These are phyloP conservation scores for Leucosporidium creatinivorum DNA, from an alignment of 768 basidiomycete genomes.

Conservation along the genomic window DNA sequence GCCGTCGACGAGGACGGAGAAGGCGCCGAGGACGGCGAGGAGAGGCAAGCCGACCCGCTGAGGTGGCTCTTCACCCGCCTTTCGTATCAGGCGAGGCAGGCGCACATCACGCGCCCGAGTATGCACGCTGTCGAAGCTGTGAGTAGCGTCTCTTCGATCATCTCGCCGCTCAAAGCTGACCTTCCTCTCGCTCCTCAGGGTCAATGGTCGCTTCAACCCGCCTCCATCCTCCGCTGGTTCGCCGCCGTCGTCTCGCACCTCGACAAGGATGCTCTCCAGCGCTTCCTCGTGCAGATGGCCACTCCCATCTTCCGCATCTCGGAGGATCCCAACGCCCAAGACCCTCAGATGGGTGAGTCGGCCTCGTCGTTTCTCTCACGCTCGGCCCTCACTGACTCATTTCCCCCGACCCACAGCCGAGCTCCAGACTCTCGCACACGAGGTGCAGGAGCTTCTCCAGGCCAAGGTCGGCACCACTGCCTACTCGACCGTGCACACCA, in stretches of 20 bases:
- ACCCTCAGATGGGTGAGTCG: conserved; percentile 64
- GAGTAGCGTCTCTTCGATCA: neutral
- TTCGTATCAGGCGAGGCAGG: conserved; percentile 54
- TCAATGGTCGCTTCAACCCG: conserved; percentile 75
- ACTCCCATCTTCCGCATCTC: conserved; percentile 77
- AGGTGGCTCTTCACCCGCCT: conserved; percentile 92
- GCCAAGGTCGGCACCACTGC: conserved; percentile 76
- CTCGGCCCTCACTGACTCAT: neutral
- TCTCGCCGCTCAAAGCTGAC: neutral
- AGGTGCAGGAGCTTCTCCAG: conserved; percentile 82
- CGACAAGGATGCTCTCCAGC: conserved; percentile 53
- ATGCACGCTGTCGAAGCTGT: conserved; percentile 29
- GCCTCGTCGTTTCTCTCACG: neutral
- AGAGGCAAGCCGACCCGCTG: conserved; percentile 50
- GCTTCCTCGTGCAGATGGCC: conserved; percentile 73
- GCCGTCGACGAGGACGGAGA: conserved; percentile 39
- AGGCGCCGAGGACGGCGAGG: conserved; percentile 33
- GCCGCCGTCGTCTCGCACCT: conserved; percentile 79
- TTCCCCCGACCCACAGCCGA: conserved; percentile 54
- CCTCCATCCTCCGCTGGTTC: conserved; percentile 80
- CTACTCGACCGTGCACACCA: conserved; percentile 71
- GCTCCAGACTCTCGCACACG: conserved; percentile 66
- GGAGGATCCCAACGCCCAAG: conserved; percentile 77
- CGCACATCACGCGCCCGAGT: conserved; percentile 35
- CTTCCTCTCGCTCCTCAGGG: conserved; percentile 46